A percentile compares a stretch with the other conserved stretches of the same genome.
These are phyloP conservation scores for Arthrocladium fulminans DNA, from an alignment of 2,329 filamentous ascomycete genomes.

Conservation along the genomic window DNA sequence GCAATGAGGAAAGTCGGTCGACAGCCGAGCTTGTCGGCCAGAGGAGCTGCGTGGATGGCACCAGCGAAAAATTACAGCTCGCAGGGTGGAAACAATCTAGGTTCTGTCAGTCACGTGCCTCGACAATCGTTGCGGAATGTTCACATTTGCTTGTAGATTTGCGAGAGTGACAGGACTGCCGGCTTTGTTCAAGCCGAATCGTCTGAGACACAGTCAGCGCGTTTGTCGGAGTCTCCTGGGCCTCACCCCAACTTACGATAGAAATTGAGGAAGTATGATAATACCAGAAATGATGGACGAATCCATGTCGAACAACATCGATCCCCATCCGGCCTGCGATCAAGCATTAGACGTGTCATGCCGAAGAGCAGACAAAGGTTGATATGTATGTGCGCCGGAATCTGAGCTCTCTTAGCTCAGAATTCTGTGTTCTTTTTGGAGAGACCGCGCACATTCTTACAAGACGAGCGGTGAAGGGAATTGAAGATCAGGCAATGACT, in stretches of 20 bases:
- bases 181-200: conserved; percentile 9
- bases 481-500: conserved; percentile 14
- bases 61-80: conserved; percentile 60
- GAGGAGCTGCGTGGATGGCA: conserved; percentile 42
- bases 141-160: conserved; percentile 54
- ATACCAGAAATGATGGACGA: conserved; percentile 59
- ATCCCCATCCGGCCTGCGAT: conserved; percentile 54
- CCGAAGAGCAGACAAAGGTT: too few relatives aligned
- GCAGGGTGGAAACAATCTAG: conserved; percentile 64
- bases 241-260: too few relatives aligned
- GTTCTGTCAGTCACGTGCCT: too few relatives aligned
- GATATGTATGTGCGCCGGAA: too few relatives aligned
- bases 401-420: too few relatives aligned
- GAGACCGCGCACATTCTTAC: too few relatives aligned
- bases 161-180: conserved; percentile 35
- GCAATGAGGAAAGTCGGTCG: conserved; percentile 43
- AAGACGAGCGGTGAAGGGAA: background rate
- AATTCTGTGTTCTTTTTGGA: too few relatives aligned
- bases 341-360: background rate
- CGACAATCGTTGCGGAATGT: too few relatives aligned
- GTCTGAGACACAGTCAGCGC: too few relatives aligned
- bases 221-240: too few relatives aligned
- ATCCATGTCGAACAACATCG: conserved; percentile 58
- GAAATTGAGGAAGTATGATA: conserved; percentile 11
- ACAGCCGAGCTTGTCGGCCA: conserved; percentile 44